phyloP scores from a whole-genome alignment of 768 basidiomycete genomes.

The Termitomyces sp. region DNA sequence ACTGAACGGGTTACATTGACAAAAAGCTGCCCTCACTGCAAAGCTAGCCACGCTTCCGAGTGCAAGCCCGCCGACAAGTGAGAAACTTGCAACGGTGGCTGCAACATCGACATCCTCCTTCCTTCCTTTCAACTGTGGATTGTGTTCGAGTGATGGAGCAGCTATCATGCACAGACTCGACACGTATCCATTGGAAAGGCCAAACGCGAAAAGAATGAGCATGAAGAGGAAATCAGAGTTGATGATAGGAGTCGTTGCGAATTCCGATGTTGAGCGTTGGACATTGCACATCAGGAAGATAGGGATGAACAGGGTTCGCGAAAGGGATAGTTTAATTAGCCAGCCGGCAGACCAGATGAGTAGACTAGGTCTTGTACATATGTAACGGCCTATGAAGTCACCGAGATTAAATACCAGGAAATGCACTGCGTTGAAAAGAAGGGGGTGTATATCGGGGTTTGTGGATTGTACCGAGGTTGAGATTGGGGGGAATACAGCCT shows the following conservation, averaged over 20 bases:
- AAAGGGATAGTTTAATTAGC: constrained; percentile 57
- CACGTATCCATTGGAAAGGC: constrained; percentile 79
- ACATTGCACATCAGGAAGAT: constrained; percentile 88
- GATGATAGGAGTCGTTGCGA: constrained; percentile 44
- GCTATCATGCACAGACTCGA: constrained; percentile 78
- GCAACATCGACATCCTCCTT: constrained; percentile 82
- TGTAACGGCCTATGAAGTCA: constrained; percentile 65
- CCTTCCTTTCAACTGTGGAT: constrained; percentile 62
- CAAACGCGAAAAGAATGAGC: constrained; percentile 66
- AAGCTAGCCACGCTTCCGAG: constrained; percentile 79
- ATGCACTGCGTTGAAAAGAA: constrained; percentile 77
- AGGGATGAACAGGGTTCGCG: constrained; percentile 79
- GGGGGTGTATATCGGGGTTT: constrained; percentile 61
- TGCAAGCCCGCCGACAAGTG: constrained; percentile 69
- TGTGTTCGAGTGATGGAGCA: constrained; percentile 77
- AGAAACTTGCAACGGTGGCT: constrained; percentile 78
- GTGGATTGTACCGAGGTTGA: constrained; percentile 72
- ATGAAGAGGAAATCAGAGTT: constrained; percentile 76
- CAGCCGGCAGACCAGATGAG: constrained; percentile 63
- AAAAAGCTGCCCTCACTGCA: constrained; percentile 64
- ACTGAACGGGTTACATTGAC: constrained; percentile 69
- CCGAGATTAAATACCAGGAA: constrained; percentile 74
- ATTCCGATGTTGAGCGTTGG: constrained; percentile 34
- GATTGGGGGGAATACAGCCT: constrained; percentile 87
- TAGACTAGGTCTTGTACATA: constrained; percentile 60